Percentiles rank a stretch among this genome's conserved stretches.
phyloP scores from a whole-genome alignment of 176 grass and related monocot species.

The Thinopyrum elongatum region DNA sequence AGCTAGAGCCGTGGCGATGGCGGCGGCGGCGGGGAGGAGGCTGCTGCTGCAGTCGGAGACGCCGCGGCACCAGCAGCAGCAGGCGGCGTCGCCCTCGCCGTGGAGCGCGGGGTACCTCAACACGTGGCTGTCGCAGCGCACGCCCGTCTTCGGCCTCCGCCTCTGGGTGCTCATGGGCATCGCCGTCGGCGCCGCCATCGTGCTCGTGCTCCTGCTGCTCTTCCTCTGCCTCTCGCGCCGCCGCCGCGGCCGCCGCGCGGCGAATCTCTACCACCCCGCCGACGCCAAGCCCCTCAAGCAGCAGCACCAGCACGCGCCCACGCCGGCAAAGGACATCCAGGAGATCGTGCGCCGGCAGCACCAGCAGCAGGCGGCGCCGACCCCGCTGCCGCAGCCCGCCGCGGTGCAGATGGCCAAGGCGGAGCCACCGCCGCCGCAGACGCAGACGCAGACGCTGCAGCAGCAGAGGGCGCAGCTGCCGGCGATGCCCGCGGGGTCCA shows the following conservation, averaged over 20 bases:
- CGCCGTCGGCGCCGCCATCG: constrained; percentile 66
- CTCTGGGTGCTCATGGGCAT: constrained; percentile 90
- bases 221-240: constrained; percentile 68
- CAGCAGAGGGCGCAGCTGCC: constrained; percentile 33
- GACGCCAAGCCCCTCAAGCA: constrained; percentile 56
- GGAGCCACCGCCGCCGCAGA: constrained; percentile 31
- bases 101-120: constrained; percentile 74
- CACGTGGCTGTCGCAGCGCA: constrained; percentile 75
- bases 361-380: constrained; percentile 19
- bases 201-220: constrained; percentile 63
- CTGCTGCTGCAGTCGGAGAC: constrained; percentile 34
- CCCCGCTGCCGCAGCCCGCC: constrained; percentile 9
- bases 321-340: constrained; percentile 79
- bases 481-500: constrained; percentile 29
- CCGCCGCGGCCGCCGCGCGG: constrained; percentile 46
- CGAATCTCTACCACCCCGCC: constrained; percentile 28
- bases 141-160: constrained; percentile 74
- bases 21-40: constrained; percentile 7
- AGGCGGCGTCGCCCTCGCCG: constrained; percentile 37
- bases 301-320: constrained; percentile 53
- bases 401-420: constrained; percentile 59
- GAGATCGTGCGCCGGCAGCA: constrained; percentile 62
- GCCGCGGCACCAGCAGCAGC: constrained; percentile 27
- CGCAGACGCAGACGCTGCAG: background rate
- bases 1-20: constrained; percentile 25